Conservation (phyloP, 2,329 filamentous ascomycete species). For the Hymenotorrendiella dingleyae region DNA sequence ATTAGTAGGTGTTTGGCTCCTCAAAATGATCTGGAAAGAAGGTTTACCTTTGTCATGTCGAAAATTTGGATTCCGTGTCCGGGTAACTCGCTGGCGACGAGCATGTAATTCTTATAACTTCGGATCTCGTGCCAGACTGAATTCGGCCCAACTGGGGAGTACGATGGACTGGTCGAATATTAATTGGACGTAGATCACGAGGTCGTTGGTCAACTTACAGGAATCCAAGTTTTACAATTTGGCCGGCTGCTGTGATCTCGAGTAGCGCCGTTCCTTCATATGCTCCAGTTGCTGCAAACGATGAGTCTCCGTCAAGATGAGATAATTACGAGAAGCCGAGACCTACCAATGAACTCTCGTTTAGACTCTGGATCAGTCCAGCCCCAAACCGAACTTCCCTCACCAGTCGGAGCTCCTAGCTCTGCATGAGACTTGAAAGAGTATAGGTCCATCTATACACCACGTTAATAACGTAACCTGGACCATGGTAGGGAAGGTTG, state of each 20-base stretch:
- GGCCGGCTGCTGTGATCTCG: conserved; percentile 39
- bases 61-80: conserved; percentile 49
- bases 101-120: conserved; percentile 32
- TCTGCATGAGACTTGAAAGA: conserved; percentile 49
- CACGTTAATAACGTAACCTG: conserved; percentile 2
- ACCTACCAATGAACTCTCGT: conserved; percentile 37
- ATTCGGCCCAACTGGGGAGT: conserved; percentile 6
- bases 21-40: neutral
- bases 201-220: conserved; percentile 36
- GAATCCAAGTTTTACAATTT: conserved; percentile 41
- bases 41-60: conserved; percentile 40
- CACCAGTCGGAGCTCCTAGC: conserved; percentile 43
- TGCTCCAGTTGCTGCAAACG: conserved; percentile 39
- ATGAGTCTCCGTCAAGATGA: neutral
- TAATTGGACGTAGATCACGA: neutral
- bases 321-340: neutral
- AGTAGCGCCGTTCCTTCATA: conserved; percentile 45
- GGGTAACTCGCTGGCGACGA: conserved; percentile 36
- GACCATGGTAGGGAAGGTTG: neutral
- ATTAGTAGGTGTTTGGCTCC: neutral
- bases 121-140: conserved; percentile 35
- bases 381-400: conserved; percentile 27
- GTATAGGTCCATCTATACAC: conserved; percentile 43
- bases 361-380: conserved; percentile 41
- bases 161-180: conserved; percentile 7